phyloP scores from a whole-genome alignment of 495 filamentous ascomycete species.

The Neurospora terricola region DNA sequence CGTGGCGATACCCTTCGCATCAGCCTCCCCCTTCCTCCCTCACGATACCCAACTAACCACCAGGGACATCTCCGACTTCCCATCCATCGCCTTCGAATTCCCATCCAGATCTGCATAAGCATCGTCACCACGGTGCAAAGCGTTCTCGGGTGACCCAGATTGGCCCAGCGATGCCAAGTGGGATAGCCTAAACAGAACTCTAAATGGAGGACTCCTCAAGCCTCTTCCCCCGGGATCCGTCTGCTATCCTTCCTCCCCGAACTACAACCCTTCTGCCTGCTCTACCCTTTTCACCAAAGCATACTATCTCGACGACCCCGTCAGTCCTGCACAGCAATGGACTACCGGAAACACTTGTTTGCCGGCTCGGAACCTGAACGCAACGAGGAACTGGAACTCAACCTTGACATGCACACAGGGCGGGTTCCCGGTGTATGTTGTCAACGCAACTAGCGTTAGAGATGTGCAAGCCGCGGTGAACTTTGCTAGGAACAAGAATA shows the following conservation, averaged over 20 bases:
- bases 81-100: not conserved
- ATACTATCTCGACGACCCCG: slow-evolving; percentile 29
- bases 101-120: not conserved
- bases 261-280: slow-evolving; percentile 34
- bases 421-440: slow-evolving; percentile 46
- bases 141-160: slow-evolving; percentile 37
- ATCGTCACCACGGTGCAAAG: slow-evolving; percentile 29
- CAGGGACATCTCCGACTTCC: not conserved
- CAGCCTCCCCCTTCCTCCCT: not conserved
- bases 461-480: slow-evolving; percentile 48
- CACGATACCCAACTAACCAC: not conserved
- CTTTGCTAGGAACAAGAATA: slow-evolving; percentile 47
- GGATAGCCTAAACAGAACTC: slow-evolving; percentile 32
- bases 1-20: not conserved
- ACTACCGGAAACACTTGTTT: slow-evolving; percentile 29
- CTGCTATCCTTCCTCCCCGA: slow-evolving; percentile 38
- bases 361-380: slow-evolving; percentile 9
- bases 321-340: slow-evolving; percentile 27
- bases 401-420: slow-evolving; percentile 40
- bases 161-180: slow-evolving; percentile 40
- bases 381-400: slow-evolving; percentile 10
- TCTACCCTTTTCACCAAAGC: slow-evolving; percentile 19
- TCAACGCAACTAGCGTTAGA: slow-evolving; percentile 43
- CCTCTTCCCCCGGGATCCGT: slow-evolving; percentile 41
- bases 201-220: slow-evolving; percentile 39